Evolutionary conservation across 2,329 filamentous ascomycete species (phyloP).

Genomic region (Xylariaceae sp.): DNA sequence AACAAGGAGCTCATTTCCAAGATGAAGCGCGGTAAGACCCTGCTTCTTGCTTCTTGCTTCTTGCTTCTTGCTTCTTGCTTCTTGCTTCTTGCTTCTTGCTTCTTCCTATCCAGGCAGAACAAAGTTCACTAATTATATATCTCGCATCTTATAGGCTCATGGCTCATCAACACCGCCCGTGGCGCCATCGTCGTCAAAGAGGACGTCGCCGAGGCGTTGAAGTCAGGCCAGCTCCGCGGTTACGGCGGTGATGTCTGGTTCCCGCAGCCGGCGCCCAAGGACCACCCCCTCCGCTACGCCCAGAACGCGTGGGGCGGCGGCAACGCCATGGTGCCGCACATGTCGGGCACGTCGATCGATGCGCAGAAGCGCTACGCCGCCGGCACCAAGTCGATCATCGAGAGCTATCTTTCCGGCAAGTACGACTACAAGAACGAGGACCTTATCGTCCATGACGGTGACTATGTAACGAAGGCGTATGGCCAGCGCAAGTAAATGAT

Average conservation of each 20-base stretch:
- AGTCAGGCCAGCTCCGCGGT: constrained; percentile 82
- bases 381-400: constrained; percentile 82
- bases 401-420: constrained; percentile 83
- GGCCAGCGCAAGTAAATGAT: constrained; percentile 58
- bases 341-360: constrained; percentile 98
- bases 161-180: constrained; percentile 97
- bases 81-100: neutral
- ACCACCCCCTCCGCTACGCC: constrained; percentile 87
- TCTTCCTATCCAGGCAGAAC: neutral
- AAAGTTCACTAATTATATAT: constrained; percentile 1
- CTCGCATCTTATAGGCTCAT: constrained; percentile 55
- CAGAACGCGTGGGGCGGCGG: constrained; percentile 94
- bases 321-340: constrained; percentile 98
- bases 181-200: constrained; percentile 99
- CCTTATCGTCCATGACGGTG: constrained; percentile 80
- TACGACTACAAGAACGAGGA: constrained; percentile 87
- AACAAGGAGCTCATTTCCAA: constrained; percentile 98
- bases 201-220: constrained; percentile 90
- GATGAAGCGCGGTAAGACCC: constrained; percentile 83
- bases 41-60: too few relatives aligned
- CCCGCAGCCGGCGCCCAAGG: constrained; percentile 91
- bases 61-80: too few relatives aligned
- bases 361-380: constrained; percentile 88
- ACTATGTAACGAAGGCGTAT: constrained; percentile 94
- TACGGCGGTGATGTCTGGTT: constrained; percentile 93